Conservation (phyloP, 2,329 filamentous ascomycete genomes). For the Penicillium italicum region DNA sequence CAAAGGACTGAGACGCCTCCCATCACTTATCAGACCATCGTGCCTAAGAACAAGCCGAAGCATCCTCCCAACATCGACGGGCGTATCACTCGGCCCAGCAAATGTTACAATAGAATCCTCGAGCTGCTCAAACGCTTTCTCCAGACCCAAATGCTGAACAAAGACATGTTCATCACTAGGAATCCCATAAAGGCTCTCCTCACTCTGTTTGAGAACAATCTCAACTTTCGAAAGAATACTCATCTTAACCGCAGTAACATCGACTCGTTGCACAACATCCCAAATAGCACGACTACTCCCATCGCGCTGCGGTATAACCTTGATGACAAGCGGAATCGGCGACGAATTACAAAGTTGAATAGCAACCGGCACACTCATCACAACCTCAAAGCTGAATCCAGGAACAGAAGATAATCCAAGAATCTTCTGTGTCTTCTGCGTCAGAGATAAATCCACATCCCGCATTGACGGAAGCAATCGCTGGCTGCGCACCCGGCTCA, state of each 20-base stretch:
- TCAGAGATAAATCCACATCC: constrained; percentile 29
- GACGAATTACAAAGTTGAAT: constrained; percentile 23
- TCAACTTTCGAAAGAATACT: constrained; percentile 4
- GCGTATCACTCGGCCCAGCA: constrained; percentile 4
- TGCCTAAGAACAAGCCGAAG: constrained; percentile 16
- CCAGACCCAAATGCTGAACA: constrained; percentile 9
- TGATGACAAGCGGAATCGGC: constrained; percentile 15
- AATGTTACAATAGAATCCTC: constrained; percentile 1
- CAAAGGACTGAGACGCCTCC: background rate
- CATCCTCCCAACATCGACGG: constrained; percentile 14
- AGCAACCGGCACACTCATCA: constrained; percentile 25
- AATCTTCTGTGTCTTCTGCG: constrained; percentile 33
- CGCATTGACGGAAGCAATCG: constrained; percentile 34
- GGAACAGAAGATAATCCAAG: constrained; percentile 37
- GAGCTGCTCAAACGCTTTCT: background rate
- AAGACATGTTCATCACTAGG: background rate
- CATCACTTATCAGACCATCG: constrained; percentile 6
- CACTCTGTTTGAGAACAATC: constrained; percentile 11
- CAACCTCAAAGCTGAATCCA: constrained; percentile 23
- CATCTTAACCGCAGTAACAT: constrained; percentile 15
- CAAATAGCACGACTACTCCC: constrained; percentile 11
- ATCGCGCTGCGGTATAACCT: constrained; percentile 1
- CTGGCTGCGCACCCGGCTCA: constrained; percentile 22
- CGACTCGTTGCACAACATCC: constrained; percentile 11
- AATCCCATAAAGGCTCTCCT: background rate